A percentile compares a stretch with the other conserved stretches of the same genome.
Conservation (phyloP, 2,329 filamentous ascomycete species). For the Ophiostoma populinum region DNA sequence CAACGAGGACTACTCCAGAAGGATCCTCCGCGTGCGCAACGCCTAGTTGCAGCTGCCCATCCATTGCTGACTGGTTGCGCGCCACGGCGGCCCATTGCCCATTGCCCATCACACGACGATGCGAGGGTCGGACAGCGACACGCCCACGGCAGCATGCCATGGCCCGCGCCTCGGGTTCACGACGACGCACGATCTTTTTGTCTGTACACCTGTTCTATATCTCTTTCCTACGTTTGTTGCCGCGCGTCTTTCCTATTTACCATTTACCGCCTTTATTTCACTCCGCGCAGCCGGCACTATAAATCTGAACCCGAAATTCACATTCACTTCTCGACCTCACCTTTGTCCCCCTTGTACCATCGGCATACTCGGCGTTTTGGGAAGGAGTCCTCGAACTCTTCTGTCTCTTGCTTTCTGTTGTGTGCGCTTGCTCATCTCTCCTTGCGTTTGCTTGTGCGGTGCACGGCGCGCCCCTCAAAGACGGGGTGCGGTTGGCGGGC, state of each 20-base stretch:
- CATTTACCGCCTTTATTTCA: not conserved
- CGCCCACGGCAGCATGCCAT: no score
- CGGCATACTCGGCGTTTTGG: constrained; percentile 22
- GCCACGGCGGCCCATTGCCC: no score
- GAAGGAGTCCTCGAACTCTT: constrained; percentile 11
- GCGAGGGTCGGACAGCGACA: no score
- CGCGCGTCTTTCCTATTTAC: no score
- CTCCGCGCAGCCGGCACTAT: no score
- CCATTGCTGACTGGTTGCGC: no score
- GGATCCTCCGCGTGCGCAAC: constrained; percentile 73
- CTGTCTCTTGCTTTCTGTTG: constrained; percentile 6
- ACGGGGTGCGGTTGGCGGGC: no score
- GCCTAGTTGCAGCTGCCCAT: not conserved
- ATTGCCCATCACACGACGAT: constrained; percentile 12
- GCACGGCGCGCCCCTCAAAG: no score
- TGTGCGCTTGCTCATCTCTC: not conserved
- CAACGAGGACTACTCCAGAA: constrained; percentile 90
- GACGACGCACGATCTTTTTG: constrained; percentile 23
- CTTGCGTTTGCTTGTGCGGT: not conserved
- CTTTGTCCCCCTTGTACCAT: constrained; percentile 14
- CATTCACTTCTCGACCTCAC: not conserved
- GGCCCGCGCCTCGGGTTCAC: constrained; percentile 2
- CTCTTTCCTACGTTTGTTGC: constrained; percentile 12
- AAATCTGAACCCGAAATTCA: no score
- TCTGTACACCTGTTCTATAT: constrained; percentile 17